Evolutionary conservation across 768 basidiomycete genomes (phyloP).

Genomic region (Roridomyces roridus): DNA sequence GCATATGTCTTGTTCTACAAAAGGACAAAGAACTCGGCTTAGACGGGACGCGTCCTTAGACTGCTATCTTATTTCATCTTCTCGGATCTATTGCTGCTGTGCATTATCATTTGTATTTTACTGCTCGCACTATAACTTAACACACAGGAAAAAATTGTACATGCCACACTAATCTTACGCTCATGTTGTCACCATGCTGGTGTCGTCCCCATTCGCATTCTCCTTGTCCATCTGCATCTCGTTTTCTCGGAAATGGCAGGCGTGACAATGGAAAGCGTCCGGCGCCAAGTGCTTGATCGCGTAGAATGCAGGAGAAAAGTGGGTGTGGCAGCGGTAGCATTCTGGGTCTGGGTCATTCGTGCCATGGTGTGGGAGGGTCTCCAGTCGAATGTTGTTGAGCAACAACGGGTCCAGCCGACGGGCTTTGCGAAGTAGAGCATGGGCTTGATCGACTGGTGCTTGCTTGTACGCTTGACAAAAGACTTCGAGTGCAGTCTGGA

Average conservation of each 20-base stretch:
- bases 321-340: slow-evolving; percentile 69
- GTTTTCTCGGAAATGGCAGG: slow-evolving; percentile 49
- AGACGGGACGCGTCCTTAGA: background rate
- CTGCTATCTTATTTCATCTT: slow-evolving; percentile 35
- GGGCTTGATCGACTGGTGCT: slow-evolving; percentile 71
- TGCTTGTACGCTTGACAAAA: slow-evolving; percentile 89
- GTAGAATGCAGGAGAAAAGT: slow-evolving; percentile 81
- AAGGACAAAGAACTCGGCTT: slow-evolving; percentile 44
- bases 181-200: slow-evolving; percentile 11
- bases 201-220: slow-evolving; percentile 41
- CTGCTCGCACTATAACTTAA: slow-evolving; percentile 33
- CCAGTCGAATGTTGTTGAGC: slow-evolving; percentile 45
- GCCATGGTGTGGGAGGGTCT: slow-evolving; percentile 31
- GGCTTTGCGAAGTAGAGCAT: slow-evolving; percentile 89
- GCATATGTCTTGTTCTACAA: slow-evolving; percentile 89
- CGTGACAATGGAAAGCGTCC: slow-evolving; percentile 43
- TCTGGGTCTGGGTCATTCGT: slow-evolving; percentile 40
- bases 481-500: slow-evolving; percentile 87
- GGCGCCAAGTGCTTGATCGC: slow-evolving; percentile 31
- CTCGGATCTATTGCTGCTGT: slow-evolving; percentile 29
- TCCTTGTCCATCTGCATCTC: slow-evolving; percentile 28
- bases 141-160: slow-evolving; percentile 20
- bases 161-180: slow-evolving; percentile 39
- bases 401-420: slow-evolving; percentile 80
- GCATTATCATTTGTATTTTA: slow-evolving; percentile 40